Conservation (phyloP, 805 yeast genomes). For the Diddensiella caesifluorescens region DNA sequence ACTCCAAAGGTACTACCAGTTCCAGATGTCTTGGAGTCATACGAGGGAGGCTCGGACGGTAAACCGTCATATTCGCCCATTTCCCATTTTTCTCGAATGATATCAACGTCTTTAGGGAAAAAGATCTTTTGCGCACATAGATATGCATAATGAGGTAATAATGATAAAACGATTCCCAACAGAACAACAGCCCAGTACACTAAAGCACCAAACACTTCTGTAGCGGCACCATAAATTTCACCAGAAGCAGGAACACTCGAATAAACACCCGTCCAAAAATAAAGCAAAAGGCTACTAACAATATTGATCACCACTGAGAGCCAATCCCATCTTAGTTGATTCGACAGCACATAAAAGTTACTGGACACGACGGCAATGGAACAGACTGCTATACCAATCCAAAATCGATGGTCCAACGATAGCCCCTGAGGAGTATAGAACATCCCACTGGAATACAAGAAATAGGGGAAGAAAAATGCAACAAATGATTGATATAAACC, state of each 20-base stretch:
- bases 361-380: conserved; percentile 59
- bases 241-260: conserved; percentile 46
- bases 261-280: conserved; percentile 81
- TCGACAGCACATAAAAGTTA: conserved; percentile 59
- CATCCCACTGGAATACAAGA: conserved; percentile 44
- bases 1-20: too few species aligned
- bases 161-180: conserved; percentile 47
- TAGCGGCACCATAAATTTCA: conserved; percentile 61
- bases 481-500: conserved; percentile 72
- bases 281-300: conserved; percentile 53
- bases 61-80: conserved; percentile 20
- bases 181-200: conserved; percentile 62
- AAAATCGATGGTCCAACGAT: conserved; percentile 58
- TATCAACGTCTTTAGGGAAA: conserved; percentile 62
- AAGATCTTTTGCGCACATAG: conserved; percentile 49
- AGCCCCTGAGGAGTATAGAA: conserved; percentile 44
- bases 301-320: conserved; percentile 47
- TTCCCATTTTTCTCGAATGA: conserved; percentile 55
- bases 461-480: conserved; percentile 65
- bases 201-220: conserved; percentile 55
- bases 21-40: too few species aligned
- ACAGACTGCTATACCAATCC: conserved; percentile 62
- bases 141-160: conserved; percentile 56
- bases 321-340: conserved; percentile 79
- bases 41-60: neutral